phyloP scores from a whole-genome alignment of 228 moss, liverwort and hornwort species.

The Sphagnum fallax region DNA sequence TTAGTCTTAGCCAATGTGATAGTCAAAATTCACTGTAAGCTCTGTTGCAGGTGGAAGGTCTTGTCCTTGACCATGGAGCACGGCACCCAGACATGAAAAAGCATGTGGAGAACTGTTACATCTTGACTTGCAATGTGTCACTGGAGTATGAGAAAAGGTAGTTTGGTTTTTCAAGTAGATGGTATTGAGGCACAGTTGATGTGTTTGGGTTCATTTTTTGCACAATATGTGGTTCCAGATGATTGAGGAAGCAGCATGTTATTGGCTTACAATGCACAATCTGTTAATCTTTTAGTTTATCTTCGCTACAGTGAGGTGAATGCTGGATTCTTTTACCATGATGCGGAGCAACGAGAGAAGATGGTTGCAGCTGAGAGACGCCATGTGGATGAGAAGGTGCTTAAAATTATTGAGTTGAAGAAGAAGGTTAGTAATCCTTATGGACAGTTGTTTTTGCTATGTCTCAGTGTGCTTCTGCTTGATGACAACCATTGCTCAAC shows the following conservation, averaged over 20 bases:
- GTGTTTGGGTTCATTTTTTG: no score
- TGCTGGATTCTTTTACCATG: conserved; percentile 91
- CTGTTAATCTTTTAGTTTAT: no score
- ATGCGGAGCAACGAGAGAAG: conserved; percentile 89
- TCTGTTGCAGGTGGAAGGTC: conserved; percentile 57
- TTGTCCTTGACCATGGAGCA: conserved; percentile 94
- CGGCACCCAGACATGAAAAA: conserved; percentile 99
- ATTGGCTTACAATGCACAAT: no score
- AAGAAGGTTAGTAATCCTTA: conserved; percentile 28
- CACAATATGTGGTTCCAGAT: no score
- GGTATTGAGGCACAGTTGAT: not conserved
- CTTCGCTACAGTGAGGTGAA: conserved; percentile 62
- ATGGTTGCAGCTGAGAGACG: conserved; percentile 97
- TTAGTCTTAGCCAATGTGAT: no score
- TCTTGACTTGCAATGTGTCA: conserved; percentile 86
- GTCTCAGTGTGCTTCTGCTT: no score
- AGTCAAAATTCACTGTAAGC: not conserved
- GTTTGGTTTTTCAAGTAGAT: not conserved
- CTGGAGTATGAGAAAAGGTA: conserved; percentile 94
- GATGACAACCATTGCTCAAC: no score
- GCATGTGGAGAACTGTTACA: conserved; percentile 73
- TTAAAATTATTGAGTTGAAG: conserved; percentile 79
- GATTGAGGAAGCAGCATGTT: no score
- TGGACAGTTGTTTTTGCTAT: no score
- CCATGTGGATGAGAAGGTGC: conserved; percentile 87